Evolutionary conservation across 2,329 filamentous ascomycete genomes (phyloP), one percentile per base, ranked within the genome.

Genomic region (Trematosphaeria pertusa): DNA sequence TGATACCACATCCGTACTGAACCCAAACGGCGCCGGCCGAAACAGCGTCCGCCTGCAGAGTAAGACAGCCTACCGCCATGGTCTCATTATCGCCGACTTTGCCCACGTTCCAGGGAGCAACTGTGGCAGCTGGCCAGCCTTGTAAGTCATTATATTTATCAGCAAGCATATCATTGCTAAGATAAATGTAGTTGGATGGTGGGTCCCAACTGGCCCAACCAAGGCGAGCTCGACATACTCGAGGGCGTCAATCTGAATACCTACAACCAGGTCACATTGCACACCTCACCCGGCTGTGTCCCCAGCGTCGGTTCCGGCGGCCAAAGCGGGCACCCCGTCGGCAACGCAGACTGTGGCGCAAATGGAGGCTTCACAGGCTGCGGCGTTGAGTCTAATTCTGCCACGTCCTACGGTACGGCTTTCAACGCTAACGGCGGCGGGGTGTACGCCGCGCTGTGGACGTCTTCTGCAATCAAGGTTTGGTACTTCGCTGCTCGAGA

Each of bases 381-480:
- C 35, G 63, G 66, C 12, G 60, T 70, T 17, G 14, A 52, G 4
- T 64, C 62, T 36, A 59, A 52, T 30, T 58, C 43, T 20, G 49
- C 64, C 2, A 64, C 60, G 17, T 65, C 67, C 3, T 73, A 69
- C 43, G 73, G 73, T 12, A 69, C 65, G 1, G 59, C 63, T 0
- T 75, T 75, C 57, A 75, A 75, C 37, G 61, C 61, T 12, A 69
- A 67, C 17, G 73, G 72, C 8, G 75, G 75, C 28, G 75, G 74
- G 20, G 71, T 77, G 0, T 78, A 75, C 43, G 75, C 72, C 8
- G 63, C 71, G 3, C 64, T 73, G 11, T 76, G 76, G 65, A 75
- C 70, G 1, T 56, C 59, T 17, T 65, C 71, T 4, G 71, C 64
- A 3, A 73, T 80, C 58, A 71, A 73, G 42, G 69, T 79, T n/a